These are phyloP conservation scores for Phaffia australis DNA, from an alignment of 768 basidiomycete species.

Conservation along the genomic window DNA sequence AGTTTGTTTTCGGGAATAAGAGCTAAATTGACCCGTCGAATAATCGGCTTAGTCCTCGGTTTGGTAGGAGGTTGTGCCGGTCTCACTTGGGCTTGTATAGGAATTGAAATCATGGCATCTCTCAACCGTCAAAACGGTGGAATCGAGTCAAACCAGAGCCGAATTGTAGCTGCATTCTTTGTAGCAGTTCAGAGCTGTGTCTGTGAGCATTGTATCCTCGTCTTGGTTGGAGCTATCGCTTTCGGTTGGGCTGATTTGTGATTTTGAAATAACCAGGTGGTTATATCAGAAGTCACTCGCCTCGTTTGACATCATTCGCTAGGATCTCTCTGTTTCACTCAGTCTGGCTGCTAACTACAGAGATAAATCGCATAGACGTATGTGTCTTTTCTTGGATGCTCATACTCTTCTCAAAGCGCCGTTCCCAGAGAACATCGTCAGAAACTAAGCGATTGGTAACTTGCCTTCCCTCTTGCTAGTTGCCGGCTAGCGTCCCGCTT, in stretches of 20 bases:
- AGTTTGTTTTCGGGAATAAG: too few species aligned
- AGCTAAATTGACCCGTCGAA: background rate
- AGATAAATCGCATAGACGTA: conserved; percentile 8
- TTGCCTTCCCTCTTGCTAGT: background rate
- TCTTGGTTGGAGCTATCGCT: too few species aligned
- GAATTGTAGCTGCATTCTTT: conserved; percentile 11
- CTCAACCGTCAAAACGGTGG: conserved; percentile 8
- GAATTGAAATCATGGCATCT: background rate
- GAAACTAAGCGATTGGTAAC: background rate
- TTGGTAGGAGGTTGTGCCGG: conserved; percentile 4
- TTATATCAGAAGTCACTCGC: too few species aligned
- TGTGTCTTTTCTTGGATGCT: background rate
- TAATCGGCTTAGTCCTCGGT: background rate
- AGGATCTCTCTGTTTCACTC: conserved; percentile 23
- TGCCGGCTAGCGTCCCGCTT: conserved; percentile 14
- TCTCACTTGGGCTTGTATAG: conserved; percentile 14
- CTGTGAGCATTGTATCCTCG: background rate
- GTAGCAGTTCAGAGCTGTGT: background rate
- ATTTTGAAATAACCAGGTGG: too few species aligned
- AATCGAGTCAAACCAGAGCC: background rate
- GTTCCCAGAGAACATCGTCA: background rate
- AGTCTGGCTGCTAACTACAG: conserved; percentile 15
- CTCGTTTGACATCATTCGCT: conserved; percentile 6
- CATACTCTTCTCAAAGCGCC: background rate
- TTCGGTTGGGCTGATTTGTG: too few species aligned